Base-by-base conservation (phyloP, 208 protist genomes). In the Trypanosoma theileri region DNA sequence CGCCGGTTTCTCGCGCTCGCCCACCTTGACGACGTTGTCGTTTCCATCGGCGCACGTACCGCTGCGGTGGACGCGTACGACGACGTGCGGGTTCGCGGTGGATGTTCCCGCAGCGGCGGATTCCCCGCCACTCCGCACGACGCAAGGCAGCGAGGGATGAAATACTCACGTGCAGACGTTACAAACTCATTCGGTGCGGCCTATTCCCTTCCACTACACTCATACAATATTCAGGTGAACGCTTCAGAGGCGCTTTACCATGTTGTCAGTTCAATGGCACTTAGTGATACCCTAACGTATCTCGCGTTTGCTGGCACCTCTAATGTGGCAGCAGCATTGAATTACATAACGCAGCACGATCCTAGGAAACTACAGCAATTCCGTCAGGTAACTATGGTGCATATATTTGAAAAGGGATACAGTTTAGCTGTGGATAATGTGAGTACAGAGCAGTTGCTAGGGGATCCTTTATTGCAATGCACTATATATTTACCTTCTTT, bases 91-190 rank as follows among this genome's bases (percentile, higher is more conserved):
- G 64, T 50, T 7, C 62, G 71, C 8, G 66, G 73, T 48, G 69
- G 55, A 10, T 83, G 78, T 41, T 13, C 22, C 4, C 45, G 41
- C 19, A 62, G 31, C 14, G 68, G 70, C 21, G 78, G 78, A 31
- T 83, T 83, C 59, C 78, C 78, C n/a, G 17, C 64, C 17, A 83
- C 73, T 0, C 78, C 78, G 4, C 59, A 51, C 4, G 78, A 83
- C 56, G 67, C 78, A 14, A 12, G 14, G 17, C 52, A 46, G 17
- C 72, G 78, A 48, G 73, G 69, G 1, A 79, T 83, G 78, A 17
- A 12, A 54, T 79, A 69, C 54, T 79, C 78, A 12, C 59, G 68
- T 31, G 73, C 69, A n/a, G 78, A 83, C 42, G 73, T 80, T n/a
- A 76, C 64, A 31, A 69, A 35, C 31, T 69, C 59, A 24, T 83